phyloP scores from a whole-genome alignment of 352 stramenopile species.

The Phytophthora vignae region DNA sequence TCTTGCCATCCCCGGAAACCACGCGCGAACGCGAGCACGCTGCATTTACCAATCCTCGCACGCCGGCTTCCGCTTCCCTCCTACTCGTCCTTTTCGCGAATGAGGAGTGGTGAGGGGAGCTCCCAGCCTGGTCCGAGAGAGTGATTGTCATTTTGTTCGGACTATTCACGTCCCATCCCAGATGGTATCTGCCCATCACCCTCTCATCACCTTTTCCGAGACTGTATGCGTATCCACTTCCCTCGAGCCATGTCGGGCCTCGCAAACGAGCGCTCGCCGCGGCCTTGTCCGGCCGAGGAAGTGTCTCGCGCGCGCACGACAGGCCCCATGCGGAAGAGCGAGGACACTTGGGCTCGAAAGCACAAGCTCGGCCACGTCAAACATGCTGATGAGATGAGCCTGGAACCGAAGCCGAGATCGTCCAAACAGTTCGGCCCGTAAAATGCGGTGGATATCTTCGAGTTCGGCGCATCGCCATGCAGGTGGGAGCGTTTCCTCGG shows the following conservation, averaged over 20 bases:
- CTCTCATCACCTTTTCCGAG: too few relatives aligned
- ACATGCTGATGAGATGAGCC: conserved; percentile 21
- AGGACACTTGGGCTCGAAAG: neutral
- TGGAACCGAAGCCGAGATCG: neutral
- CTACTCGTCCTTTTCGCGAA: too few relatives aligned
- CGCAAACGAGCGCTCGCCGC: neutral
- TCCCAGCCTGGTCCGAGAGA: too few relatives aligned
- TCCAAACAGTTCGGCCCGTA: neutral
- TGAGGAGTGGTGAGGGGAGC: too few relatives aligned
- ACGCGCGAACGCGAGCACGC: too few relatives aligned
- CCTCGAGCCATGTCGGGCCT: neutral
- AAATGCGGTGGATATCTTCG: neutral
- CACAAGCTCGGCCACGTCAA: neutral
- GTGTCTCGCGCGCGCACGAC: conserved; percentile 27
- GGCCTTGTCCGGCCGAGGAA: conserved; percentile 16
- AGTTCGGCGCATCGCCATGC: neutral
- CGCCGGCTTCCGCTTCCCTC: too few relatives aligned
- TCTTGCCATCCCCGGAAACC: too few relatives aligned
- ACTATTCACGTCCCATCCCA: too few relatives aligned
- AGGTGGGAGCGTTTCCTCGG: neutral
- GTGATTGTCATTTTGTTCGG: too few relatives aligned
- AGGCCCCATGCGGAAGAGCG: conserved; percentile 5
- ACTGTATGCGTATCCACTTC: too few relatives aligned
- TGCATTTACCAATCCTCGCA: too few relatives aligned
- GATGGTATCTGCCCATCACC: too few relatives aligned